Percentiles rank a stretch among this genome's conserved stretches.
These are phyloP conservation scores for Phytopythium aichiense DNA, from an alignment of 352 stramenopile genomes.

Conservation along the genomic window DNA sequence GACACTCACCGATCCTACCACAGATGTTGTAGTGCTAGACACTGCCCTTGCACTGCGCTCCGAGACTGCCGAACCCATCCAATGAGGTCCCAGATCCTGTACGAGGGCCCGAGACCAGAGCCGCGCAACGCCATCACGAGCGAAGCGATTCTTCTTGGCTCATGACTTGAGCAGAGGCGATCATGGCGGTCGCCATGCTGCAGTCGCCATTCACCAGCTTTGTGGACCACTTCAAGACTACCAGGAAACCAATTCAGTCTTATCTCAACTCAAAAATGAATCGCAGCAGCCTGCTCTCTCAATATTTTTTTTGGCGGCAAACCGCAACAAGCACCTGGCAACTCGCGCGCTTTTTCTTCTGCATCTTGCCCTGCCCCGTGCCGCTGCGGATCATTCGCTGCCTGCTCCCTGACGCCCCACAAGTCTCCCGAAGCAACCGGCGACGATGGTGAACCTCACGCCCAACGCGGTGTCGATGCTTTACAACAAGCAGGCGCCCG, in stretches of 20 bases:
- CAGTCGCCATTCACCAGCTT: no score
- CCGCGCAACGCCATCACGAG: no score
- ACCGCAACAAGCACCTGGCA: background rate
- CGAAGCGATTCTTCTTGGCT: no score
- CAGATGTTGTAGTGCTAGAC: no score
- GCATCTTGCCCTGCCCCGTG: background rate
- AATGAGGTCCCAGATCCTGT: no score
- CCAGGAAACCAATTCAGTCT: background rate
- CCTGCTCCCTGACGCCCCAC: background rate
- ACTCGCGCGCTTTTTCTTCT: background rate
- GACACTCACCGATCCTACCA: no score
- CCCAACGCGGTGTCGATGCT: conserved; percentile 81
- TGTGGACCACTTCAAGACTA: background rate
- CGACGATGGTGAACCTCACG: conserved; percentile 79
- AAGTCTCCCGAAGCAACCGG: background rate
- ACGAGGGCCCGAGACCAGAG: no score
- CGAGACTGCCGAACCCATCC: no score
- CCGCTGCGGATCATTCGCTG: background rate
- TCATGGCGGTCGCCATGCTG: no score
- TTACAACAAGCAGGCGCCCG: conserved; percentile 78
- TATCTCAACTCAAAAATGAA: conserved; percentile 3
- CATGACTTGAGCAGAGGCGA: no score
- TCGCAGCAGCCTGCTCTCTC: background rate
- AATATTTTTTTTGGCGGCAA: conserved; percentile 4
- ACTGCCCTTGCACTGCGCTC: no score